A percentile compares a stretch with the other conserved stretches of the same genome.
Evolutionary conservation across 1,139 yeast genomes (phyloP).

Genomic region (Pichia sp.): DNA sequence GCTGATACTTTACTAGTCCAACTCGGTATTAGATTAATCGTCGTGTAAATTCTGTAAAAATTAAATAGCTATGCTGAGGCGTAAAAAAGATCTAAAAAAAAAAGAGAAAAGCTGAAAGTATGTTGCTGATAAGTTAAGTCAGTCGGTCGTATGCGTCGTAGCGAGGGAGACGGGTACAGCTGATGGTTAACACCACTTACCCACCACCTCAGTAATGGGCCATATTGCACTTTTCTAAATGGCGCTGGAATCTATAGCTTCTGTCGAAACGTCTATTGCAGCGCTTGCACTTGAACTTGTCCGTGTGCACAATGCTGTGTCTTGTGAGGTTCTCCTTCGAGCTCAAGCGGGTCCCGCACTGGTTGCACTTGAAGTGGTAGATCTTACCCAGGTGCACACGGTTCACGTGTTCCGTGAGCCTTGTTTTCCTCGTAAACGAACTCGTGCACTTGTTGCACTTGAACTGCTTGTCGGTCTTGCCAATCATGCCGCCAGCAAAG

Average conservation of each 20-base stretch:
- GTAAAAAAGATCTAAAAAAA: too few species aligned
- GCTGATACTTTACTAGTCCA: too few species aligned
- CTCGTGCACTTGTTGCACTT: constrained; percentile 22
- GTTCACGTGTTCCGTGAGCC: constrained; percentile 24
- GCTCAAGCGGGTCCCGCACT: constrained; percentile 22
- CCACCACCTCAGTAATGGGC: background rate
- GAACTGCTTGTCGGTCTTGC: constrained; percentile 17
- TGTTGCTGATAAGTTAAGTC: too few species aligned
- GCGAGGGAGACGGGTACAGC: too few species aligned
- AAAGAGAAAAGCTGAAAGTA: too few species aligned
- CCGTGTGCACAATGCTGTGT: constrained; percentile 26
- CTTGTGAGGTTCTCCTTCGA: constrained; percentile 27
- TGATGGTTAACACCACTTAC: too few species aligned
- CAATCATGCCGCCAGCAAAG: background rate
- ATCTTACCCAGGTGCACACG: constrained; percentile 23
- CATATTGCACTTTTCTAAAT: constrained; percentile 20
- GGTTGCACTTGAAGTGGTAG: constrained; percentile 19
- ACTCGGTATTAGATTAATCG: too few species aligned
- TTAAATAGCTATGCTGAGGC: too few species aligned
- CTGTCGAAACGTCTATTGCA: constrained; percentile 28
- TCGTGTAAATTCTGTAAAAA: too few species aligned
- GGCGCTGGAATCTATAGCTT: constrained; percentile 23
- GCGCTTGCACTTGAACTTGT: constrained; percentile 22
- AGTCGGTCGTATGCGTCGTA: too few species aligned
- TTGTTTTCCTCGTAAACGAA: constrained; percentile 27